Percentiles rank a stretch among this genome's conserved stretches.
phyloP scores from a whole-genome alignment of 208 protist genomes.

The Wallacemonas sp. region DNA sequence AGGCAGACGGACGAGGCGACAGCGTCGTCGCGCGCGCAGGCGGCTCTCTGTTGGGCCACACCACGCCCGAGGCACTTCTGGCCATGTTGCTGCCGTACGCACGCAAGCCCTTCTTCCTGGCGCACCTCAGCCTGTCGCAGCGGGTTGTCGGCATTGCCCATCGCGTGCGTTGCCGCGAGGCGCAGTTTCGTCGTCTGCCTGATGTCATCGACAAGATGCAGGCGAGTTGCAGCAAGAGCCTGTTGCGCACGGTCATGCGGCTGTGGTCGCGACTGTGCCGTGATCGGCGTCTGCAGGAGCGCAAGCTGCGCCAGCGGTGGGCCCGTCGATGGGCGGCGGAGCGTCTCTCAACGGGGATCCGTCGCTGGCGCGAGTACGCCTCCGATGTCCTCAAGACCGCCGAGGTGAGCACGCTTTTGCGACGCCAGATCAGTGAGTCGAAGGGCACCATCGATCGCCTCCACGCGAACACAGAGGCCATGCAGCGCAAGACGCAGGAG shows the following conservation, averaged over 20 bases:
- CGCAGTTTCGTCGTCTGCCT: conserved; percentile 55
- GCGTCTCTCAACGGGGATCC: conserved; percentile 37
- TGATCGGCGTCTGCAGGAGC: conserved; percentile 45
- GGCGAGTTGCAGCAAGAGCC: conserved; percentile 48
- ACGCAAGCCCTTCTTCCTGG: conserved; percentile 71
- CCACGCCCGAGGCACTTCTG: conserved; percentile 5
- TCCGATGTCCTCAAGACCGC: conserved; percentile 32
- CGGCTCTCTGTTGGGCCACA: background rate
- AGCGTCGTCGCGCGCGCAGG: background rate
- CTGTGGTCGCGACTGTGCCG: conserved; percentile 50
- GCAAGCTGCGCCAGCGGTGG: conserved; percentile 63
- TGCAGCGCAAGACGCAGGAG: conserved; percentile 28
- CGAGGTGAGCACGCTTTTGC: conserved; percentile 36
- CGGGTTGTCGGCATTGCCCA: conserved; percentile 42
- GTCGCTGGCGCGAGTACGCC: conserved; percentile 61
- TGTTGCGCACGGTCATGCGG: conserved; percentile 55
- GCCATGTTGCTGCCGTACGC: conserved; percentile 49
- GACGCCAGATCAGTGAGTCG: conserved; percentile 33
- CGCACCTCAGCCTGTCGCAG: conserved; percentile 54
- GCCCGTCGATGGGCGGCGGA: conserved; percentile 47
- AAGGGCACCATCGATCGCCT: conserved; percentile 29
- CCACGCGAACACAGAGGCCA: conserved; percentile 29
- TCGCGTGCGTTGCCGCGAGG: conserved; percentile 31
- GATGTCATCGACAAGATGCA: conserved; percentile 52
- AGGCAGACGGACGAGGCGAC: background rate